A percentile compares a stretch with the other conserved stretches of the same genome.
phyloP scores from a whole-genome alignment of 805 yeast genomes.

The Candida germanica region DNA sequence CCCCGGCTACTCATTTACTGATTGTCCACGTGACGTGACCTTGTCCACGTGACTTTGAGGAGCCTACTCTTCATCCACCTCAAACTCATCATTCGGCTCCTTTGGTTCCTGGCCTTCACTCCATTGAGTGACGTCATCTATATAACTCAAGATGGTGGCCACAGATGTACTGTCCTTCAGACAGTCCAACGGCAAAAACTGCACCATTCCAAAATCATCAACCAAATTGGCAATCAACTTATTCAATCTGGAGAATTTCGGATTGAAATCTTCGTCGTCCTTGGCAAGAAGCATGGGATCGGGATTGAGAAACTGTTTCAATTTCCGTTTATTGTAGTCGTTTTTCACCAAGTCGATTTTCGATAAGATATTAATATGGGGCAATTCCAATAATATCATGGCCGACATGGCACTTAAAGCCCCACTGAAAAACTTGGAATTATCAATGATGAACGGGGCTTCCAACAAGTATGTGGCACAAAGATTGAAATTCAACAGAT shows the following conservation, averaged over 20 bases:
- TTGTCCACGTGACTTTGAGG: too few species aligned
- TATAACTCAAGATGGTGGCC: slow-evolving; percentile 79
- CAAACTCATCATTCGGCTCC: slow-evolving; percentile 80
- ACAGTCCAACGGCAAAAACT: slow-evolving; percentile 84
- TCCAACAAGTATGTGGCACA: slow-evolving; percentile 93
- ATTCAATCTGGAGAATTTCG: slow-evolving; percentile 68
- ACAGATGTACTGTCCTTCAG: slow-evolving; percentile 67
- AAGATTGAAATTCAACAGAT: slow-evolving; percentile 74
- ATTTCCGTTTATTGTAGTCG: slow-evolving; percentile 67
- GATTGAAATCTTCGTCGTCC: slow-evolving; percentile 43
- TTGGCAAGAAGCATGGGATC: slow-evolving; percentile 73
- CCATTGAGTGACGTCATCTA: slow-evolving; percentile 98
- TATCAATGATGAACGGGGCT: slow-evolving; percentile 90
- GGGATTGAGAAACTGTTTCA: slow-evolving; percentile 85
- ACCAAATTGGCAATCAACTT: slow-evolving; percentile 83
- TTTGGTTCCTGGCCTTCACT: slow-evolving; percentile 94
- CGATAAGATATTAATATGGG: slow-evolving; percentile 87
- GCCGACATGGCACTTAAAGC: slow-evolving; percentile 97
- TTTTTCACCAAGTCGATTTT: slow-evolving; percentile 85
- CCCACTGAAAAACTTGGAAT: slow-evolving; percentile 91
- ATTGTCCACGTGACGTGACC: too few species aligned
- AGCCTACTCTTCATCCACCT: too few species aligned
- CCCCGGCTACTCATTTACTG: too few species aligned
- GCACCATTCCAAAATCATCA: slow-evolving; percentile 99
- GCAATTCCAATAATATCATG: slow-evolving; percentile 91